phyloP scores from a whole-genome alignment of 2,329 filamentous ascomycete genomes.

The Colletotrichum plurivorum region DNA sequence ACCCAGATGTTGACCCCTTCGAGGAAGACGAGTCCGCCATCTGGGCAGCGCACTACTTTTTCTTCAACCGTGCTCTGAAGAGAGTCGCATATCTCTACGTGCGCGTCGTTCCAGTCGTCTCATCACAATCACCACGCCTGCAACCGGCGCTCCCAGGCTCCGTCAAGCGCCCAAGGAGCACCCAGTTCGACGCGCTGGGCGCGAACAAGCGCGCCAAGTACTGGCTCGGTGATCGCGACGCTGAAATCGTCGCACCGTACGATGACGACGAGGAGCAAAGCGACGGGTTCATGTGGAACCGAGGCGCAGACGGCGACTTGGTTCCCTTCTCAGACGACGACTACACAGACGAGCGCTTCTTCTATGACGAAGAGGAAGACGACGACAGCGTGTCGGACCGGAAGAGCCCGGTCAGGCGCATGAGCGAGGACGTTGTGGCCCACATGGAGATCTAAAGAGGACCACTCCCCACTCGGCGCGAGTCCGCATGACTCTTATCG shows the following conservation, averaged over 20 bases:
- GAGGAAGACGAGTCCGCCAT: conserved; percentile 93
- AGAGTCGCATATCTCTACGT: conserved; percentile 95
- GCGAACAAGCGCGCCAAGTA: conserved; percentile 87
- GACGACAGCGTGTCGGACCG: conserved; percentile 55
- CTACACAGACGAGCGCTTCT: conserved; percentile 61
- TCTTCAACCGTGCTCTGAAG: conserved; percentile 94
- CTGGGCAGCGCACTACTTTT: conserved; percentile 97
- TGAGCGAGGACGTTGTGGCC: conserved; percentile 75
- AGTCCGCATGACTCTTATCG: conserved; percentile 27
- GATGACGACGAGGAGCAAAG: conserved; percentile 64
- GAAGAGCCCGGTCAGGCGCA: conserved; percentile 63
- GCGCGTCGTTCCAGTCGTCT: conserved; percentile 86
- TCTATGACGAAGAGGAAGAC: conserved; percentile 61
- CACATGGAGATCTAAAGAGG: conserved; percentile 71
- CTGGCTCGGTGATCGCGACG: conserved; percentile 83
- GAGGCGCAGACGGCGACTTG: conserved; percentile 70
- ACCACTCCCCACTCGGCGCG: conserved; percentile 29
- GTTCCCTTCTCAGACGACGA: conserved; percentile 68
- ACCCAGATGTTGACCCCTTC: conserved; percentile 90
- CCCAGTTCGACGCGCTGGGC: conserved; percentile 55
- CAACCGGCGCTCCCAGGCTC: conserved; percentile 43
- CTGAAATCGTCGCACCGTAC: conserved; percentile 61
- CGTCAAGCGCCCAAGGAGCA: conserved; percentile 47
- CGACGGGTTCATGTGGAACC: conserved; percentile 70
- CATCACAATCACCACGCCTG: conserved; percentile 59